Evolutionary conservation across 768 basidiomycete genomes (phyloP), one percentile per base, ranked within the genome.

Genomic region (Kwoniella mangroviensis): DNA sequence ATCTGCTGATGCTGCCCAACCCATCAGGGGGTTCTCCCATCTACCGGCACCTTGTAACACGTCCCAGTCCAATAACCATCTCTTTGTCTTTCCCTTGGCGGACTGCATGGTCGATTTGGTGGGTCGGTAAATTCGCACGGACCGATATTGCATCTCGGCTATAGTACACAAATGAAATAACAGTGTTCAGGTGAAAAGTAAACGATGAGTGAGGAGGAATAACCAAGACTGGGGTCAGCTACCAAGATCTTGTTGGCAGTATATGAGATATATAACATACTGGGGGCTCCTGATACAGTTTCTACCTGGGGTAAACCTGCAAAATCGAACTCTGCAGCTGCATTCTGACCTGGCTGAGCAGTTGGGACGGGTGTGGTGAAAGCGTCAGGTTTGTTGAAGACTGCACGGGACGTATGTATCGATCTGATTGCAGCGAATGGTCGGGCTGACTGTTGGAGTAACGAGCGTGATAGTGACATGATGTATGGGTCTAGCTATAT

Each of bases 11-110:
- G 90, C 92, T 0, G 94, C 95, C 86, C 88, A 99, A 54, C 96
- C 96, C 93, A 98, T 99, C 74, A 99, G 83, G 4, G 93, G 93
- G 80, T 98, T 99, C 87, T 98, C 94, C 96, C 96, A 99, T 62
- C 96, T 88, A 13, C 92, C 94, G 34, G 88, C 90, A 42, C 95
- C 93, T 68, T 88, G 89, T n/a, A 98, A 85, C 67, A 89, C 89
- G 77, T 98, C 96, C 86, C 90, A 98, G 83, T 98, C 96, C 78
- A 99, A 89, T 73, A 93, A 86, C 96, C 96, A 99, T 76, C 91
- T 89, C 74, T 91, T 88, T 12, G 89, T 88, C 84, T 94, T 94
- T 63, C 89, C 90, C 52, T 89, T 87, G 59, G 93, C 96, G 64
- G 93, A 94, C 84, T 98, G 94, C 89, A 96, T 98, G 3, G 95